Evolutionary conservation across 2,329 filamentous ascomycete genomes (phyloP), one percentile per base, ranked within the genome.

Genomic region (Cordyceps javanica): DNA sequence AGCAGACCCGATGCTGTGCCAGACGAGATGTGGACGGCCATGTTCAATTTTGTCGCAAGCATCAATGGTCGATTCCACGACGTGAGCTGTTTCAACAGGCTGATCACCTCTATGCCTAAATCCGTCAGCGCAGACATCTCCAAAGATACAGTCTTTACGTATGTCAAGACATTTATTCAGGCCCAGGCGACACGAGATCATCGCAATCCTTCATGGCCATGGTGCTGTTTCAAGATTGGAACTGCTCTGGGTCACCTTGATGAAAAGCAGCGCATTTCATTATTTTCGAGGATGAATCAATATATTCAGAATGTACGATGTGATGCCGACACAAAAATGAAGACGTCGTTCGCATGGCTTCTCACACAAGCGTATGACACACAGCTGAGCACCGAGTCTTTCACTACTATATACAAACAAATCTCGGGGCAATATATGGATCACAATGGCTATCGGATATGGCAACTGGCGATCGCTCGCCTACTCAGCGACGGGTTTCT

Each of bases 301-400:
- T 42, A 25, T 19, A n/a, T 56, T 13, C n/a, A 10, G 7, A 38
- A 48, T 30, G 21, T 42, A 14, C 41, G 16, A 19, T 38, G 13
- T 8, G 34, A 46, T 26, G 16, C 44, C 7, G 54, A 56, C 25
- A 49, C 45, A 3, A 50, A 21, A 36, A 50, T 50, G 44, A 55
- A 39, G 16, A 32, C 63, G 39, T 60, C 59, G 1, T 65, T 63
- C 45, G 57, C 64, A 3, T 68, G 65, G 66, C 52, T 67, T 5
- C 38, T 64, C 2, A 60, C 61, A 49, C 61, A 61, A 45, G 62
- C 65, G 1, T 58, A 65, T 36, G 59, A 62, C 25, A 16, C 60
- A 8, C 26, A 44, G 5, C 36, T 55, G 7, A 61, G 60, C 10
- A 61, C 57, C 13, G 28, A 61, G n/a, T 50, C 55, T 3, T 62